phyloP scores from a whole-genome alignment of 1,284 basidiomycete species.

The Microbotryum violaceum region DNA sequence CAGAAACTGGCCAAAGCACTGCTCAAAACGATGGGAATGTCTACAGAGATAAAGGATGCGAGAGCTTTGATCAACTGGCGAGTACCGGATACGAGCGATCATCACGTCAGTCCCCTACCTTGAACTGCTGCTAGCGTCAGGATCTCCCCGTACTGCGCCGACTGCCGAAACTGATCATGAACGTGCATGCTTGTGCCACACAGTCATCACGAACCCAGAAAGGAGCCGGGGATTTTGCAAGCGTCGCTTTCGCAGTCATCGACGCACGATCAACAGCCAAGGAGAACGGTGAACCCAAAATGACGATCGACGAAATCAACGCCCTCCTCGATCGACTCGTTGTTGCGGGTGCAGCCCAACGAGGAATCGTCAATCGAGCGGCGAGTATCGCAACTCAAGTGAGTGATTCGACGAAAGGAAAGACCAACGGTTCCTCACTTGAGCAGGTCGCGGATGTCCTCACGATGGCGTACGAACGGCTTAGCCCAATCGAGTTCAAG shows the following conservation, averaged over 20 bases:
- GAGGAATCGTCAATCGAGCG: too few relatives aligned
- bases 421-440: too few relatives aligned
- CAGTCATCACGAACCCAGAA: background rate
- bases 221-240: conserved; percentile 10
- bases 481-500: conserved; percentile 61
- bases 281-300: conserved; percentile 47
- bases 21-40: conserved; percentile 75
- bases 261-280: conserved; percentile 70
- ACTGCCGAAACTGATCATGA: too few relatives aligned
- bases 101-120: conserved; percentile 44
- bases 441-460: too few relatives aligned
- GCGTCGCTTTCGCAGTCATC: conserved; percentile 72
- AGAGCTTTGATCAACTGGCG: conserved; percentile 81
- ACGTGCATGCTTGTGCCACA: too few relatives aligned
- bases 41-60: conserved; percentile 62
- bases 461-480: conserved; percentile 5
- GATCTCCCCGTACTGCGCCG: too few relatives aligned
- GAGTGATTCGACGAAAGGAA: too few relatives aligned
- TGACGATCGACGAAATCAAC: conserved; percentile 75
- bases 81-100: conserved; percentile 55
- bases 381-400: too few relatives aligned
- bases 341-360: too few relatives aligned
- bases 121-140: conserved; percentile 1
- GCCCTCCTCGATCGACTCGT: conserved; percentile 62
- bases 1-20: conserved; percentile 81